Percentiles rank a stretch among this genome's conserved stretches.
Conservation (phyloP, 2,329 filamentous ascomycete genomes). For the Calonectria honghensis region DNA sequence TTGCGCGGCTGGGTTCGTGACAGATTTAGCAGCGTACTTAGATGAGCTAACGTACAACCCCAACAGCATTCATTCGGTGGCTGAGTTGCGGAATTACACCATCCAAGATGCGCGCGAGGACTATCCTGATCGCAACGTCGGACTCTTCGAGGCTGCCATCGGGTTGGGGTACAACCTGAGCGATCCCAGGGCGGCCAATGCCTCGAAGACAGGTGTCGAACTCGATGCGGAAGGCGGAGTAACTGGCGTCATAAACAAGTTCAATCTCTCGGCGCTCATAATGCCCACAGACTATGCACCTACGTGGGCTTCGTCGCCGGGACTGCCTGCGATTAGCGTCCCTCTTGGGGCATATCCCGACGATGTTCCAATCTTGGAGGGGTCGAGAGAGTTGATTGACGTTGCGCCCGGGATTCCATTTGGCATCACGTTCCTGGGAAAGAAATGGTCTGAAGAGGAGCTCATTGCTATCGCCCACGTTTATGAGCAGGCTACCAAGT, state of each 20-base stretch:
- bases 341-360: not conserved
- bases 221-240: not conserved
- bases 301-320: conserved; percentile 4
- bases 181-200: not conserved
- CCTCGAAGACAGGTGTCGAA: not conserved
- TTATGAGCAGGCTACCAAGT: conserved; percentile 3
- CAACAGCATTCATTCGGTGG: not conserved
- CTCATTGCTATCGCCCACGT: not conserved
- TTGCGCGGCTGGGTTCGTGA: not conserved
- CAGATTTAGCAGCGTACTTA: not conserved
- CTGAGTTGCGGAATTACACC: not conserved
- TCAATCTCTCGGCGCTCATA: not conserved
- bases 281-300: not conserved
- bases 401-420: not conserved
- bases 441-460: conserved; percentile 1
- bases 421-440: not conserved
- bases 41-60: conserved; percentile 1
- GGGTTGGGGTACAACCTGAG: not conserved
- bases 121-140: not conserved
- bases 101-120: not conserved
- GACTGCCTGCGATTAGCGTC: not conserved
- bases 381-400: not conserved
- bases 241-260: not conserved
- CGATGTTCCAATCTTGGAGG: not conserved
- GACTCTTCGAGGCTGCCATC: not conserved